A percentile compares a stretch with the other conserved stretches of the same genome.
These are phyloP conservation scores for Salisapilia sapeloensis DNA, from an alignment of 352 stramenopile species.

Conservation along the genomic window DNA sequence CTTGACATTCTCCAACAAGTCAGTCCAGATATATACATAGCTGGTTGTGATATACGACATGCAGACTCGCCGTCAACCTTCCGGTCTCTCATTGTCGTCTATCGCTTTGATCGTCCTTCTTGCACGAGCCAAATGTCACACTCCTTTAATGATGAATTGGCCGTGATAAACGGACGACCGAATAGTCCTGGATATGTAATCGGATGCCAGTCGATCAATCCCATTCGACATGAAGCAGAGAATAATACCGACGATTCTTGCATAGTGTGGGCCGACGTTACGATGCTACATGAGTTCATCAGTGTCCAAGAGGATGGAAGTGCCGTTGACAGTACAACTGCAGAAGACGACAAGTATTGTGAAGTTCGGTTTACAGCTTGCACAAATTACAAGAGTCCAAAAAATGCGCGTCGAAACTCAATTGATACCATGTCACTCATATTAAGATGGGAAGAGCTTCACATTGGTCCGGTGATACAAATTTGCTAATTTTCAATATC, in stretches of 20 bases:
- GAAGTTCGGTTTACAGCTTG: conserved; percentile 25
- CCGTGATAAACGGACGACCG: too few relatives aligned
- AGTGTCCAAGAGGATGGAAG: too few relatives aligned
- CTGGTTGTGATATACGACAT: conserved; percentile 20
- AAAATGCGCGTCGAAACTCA: conserved; percentile 25
- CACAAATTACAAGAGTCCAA: conserved; percentile 27
- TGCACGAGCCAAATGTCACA: too few relatives aligned
- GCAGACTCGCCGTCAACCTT: conserved; percentile 21
- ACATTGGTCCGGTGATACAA: conserved; percentile 24
- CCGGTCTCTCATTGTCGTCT: conserved; percentile 22
- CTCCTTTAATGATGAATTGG: too few relatives aligned
- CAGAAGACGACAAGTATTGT: conserved; percentile 14
- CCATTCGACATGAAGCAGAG: too few relatives aligned
- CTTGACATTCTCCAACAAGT: conserved; percentile 29
- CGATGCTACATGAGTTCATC: too few relatives aligned
- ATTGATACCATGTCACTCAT: conserved; percentile 23
- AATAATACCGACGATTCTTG: too few relatives aligned
- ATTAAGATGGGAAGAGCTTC: conserved; percentile 24
- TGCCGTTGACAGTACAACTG: too few relatives aligned
- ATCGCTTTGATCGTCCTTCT: too few relatives aligned
- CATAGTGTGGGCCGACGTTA: too few relatives aligned
- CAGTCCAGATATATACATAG: conserved; percentile 16
- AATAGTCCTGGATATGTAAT: conserved; percentile 28
- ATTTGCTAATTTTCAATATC: too few relatives aligned
- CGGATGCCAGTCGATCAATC: conserved; percentile 23